Evolutionary conservation across 306 rosid species (phyloP), one percentile per base, ranked within the genome.

Genomic region (Sesbania bispinosa): DNA sequence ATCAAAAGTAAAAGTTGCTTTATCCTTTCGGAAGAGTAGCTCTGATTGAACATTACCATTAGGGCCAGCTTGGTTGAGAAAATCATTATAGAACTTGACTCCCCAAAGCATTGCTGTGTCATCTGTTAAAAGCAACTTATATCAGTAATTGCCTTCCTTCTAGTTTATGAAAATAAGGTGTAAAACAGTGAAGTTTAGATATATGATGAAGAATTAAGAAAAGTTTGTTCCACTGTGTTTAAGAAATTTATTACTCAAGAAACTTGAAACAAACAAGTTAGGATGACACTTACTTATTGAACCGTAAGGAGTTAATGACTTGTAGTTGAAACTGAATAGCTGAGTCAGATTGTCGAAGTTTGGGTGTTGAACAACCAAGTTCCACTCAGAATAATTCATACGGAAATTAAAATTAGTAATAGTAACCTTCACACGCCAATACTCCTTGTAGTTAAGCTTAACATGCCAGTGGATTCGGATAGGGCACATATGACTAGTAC

Each of bases 101-200:
- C 98, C 98, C 95, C 95, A 92, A 5, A 92, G 84, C 90, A 92
- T 80, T 24, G 86, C 98, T 55, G 98, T 89, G 21, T 92, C 98
- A 79, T 92, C 98, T 92, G 95, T 81, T 62, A 42, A 71, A 80
- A 54, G 45, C 55, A 66, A 61, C 75, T 39, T 23, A 47, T 8
- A 21, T 75, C 35, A 67, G 75, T 50, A 27, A 71, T 4, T 55
- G 5, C 35, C 42, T 6, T 18, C 39, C 7, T 24, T 53, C n/a
- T n/a, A n/a, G n/a, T n/a, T n/a, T n/a, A n/a, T n/a, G n/a, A n/a
- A n/a, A n/a, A n/a, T n/a, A n/a, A n/a, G n/a, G n/a, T n/a, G n/a
- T n/a, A n/a, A n/a, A n/a, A n/a, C n/a, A n/a, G n/a, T n/a, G n/a
- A n/a, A n/a, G n/a, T n/a, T n/a, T n/a, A n/a, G n/a, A n/a, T n/a